Evolutionary conservation across 2,329 filamentous ascomycete genomes (phyloP).

Genomic region (Cadophora gregata): DNA sequence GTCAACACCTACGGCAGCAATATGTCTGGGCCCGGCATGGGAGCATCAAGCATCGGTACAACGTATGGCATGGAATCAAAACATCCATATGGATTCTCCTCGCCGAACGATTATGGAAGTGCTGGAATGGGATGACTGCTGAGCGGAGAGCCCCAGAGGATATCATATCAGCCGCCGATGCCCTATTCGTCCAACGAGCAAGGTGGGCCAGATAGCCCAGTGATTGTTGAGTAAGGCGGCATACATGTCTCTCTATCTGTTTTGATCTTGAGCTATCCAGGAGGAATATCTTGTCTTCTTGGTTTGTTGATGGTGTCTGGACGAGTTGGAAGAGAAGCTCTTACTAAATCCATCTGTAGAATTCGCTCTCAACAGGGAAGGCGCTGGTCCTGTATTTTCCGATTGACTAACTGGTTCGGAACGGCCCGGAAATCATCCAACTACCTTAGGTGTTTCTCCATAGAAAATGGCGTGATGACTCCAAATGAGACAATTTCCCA

Average conservation of each 20-base stretch:
- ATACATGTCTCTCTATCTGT: too few relatives aligned
- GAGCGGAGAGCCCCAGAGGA: conserved; percentile 14
- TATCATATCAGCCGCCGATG: conserved; percentile 22
- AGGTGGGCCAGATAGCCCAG: conserved; percentile 32
- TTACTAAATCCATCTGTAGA: neutral
- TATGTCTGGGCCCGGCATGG: conserved; percentile 13
- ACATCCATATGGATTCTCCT: conserved; percentile 24
- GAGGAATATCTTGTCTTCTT: neutral
- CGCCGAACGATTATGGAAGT: conserved; percentile 4
- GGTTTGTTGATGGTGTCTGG: neutral
- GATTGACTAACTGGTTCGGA: neutral
- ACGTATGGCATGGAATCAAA: conserved; percentile 22
- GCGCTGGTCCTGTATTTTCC: neutral
- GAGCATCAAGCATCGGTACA: conserved; percentile 16
- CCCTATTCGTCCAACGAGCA: conserved; percentile 21
- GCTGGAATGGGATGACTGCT: conserved; percentile 10
- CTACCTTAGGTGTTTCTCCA: neutral
- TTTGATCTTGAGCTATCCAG: neutral
- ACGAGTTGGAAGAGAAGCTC: neutral
- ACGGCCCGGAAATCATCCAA: neutral
- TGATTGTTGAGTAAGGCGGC: conserved; percentile 30
- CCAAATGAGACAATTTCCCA: neutral
- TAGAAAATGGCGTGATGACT: neutral
- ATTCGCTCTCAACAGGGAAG: neutral
- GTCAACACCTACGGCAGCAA: conserved; percentile 14